phyloP scores from a whole-genome alignment of 2,329 filamentous ascomycete species.

The Madurella fahalii region DNA sequence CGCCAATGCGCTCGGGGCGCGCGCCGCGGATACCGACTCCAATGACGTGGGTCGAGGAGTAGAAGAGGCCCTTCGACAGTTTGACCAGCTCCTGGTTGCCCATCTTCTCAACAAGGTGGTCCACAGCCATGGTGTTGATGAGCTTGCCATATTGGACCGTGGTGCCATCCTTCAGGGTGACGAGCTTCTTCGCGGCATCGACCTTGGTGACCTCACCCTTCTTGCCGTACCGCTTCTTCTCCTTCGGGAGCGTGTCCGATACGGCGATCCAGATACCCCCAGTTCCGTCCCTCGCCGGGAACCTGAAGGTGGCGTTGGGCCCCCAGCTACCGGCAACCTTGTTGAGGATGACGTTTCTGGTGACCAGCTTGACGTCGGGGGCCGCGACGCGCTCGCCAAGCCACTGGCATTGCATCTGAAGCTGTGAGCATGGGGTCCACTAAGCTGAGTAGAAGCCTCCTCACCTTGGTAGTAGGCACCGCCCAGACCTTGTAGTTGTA shows the following conservation, averaged over 20 bases:
- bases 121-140: constrained; percentile 93
- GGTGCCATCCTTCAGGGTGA: constrained; percentile 77
- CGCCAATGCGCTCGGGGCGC: constrained; percentile 91
- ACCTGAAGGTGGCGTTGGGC: constrained; percentile 96
- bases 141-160: constrained; percentile 89
- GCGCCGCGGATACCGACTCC: constrained; percentile 90
- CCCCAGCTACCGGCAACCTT: constrained; percentile 98
- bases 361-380: constrained; percentile 89
- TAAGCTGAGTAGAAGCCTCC: constrained; percentile 21
- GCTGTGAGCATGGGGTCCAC: neutral
- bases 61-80: constrained; percentile 88
- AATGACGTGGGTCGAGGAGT: constrained; percentile 95
- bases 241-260: constrained; percentile 83
- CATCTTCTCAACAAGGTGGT: constrained; percentile 82
- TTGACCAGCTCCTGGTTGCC: constrained; percentile 77
- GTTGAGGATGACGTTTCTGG: constrained; percentile 90
- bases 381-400: constrained; percentile 97
- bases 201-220: constrained; percentile 81
- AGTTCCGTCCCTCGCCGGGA: constrained; percentile 91
- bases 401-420: constrained; percentile 97
- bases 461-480: constrained; percentile 91
- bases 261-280: constrained; percentile 99
- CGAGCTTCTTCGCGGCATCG: constrained; percentile 78
- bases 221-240: constrained; percentile 88
- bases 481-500: constrained; percentile 99